phyloP scores from a whole-genome alignment of 495 filamentous ascomycete species.

The Penicillium malachiteum region DNA sequence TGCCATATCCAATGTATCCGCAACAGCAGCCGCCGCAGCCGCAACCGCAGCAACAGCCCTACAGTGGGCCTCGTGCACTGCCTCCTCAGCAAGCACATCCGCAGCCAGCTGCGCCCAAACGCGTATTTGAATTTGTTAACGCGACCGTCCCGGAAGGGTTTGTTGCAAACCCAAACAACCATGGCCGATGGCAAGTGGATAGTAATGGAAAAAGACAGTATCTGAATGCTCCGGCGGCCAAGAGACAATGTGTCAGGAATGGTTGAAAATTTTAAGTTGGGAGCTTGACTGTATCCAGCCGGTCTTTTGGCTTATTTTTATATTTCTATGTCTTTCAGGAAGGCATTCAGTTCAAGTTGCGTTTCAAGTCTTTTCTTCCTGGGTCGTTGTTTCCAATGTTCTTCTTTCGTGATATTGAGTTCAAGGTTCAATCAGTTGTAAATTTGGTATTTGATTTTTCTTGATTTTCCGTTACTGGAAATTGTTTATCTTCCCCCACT shows the following conservation, averaged over 20 bases:
- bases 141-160: slow-evolving; percentile 16
- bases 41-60: not conserved
- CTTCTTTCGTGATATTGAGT: too few species aligned
- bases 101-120: not conserved
- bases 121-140: slow-evolving; percentile 12
- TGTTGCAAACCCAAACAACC: slow-evolving; percentile 28
- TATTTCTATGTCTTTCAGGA: too few species aligned
- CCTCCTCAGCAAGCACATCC: not conserved
- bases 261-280: too few species aligned
- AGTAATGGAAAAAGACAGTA: slow-evolving; percentile 13
- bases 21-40: not conserved
- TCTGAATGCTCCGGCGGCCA: slow-evolving; percentile 15
- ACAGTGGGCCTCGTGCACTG: not conserved
- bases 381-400: too few species aligned
- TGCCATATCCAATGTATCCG: not conserved
- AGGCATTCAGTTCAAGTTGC: too few species aligned
- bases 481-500: too few species aligned
- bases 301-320: too few species aligned
- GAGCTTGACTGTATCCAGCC: too few species aligned
- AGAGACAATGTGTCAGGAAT: not conserved
- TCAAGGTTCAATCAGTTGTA: too few species aligned
- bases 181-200: slow-evolving; percentile 20
- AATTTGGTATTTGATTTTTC: too few species aligned
- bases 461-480: too few species aligned
- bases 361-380: too few species aligned